Base-by-base conservation (phyloP, 2,329 filamentous ascomycete species). In the Xylariaceae sp. region DNA sequence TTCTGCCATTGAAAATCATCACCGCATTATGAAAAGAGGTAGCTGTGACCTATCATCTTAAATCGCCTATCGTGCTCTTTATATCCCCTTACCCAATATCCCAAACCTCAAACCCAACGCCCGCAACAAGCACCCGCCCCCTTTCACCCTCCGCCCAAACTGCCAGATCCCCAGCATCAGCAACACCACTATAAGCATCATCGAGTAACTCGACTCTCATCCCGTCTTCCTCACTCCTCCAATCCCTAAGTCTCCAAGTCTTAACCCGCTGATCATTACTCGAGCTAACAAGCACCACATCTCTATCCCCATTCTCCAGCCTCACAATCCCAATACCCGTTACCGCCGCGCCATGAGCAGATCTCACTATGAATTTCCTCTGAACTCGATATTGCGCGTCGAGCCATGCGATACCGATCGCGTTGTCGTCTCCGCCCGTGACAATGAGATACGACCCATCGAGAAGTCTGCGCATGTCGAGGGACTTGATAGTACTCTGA, bases 361-460 rank as follows among this genome's bases (percentile, higher is more conserved):
- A 74, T 19, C 72, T 71, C 2, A 86, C 66, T 11, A 78, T 54
- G 39, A 35, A 54, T 48, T 60, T 62, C 41, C 48, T 52, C 17
- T 49, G 47, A 44, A 64, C 35, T 19, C 48, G 51, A 38, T 55
- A 56, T 12, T 36, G 12, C 12, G 33, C 33, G 15, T 36, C 33
- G 12, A 64, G 60, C 36, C 58, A 64, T 32, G 49, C 39, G 7
- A 68, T 48, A 0, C 80, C 85, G 0, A 97, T 67, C 3, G 86
- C 86, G 54, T 94, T 94, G 67, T 97, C 94, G 60, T 99, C 94
- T 18, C 94, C 90, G 22, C 89, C 90, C 0, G 89, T 90, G 5
- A 89, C 66, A 15, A 95, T 63, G 1, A 87, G 53, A 57, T 57
- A 71, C 58, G 45, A 68, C 56, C n/a, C 58, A 59, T 30, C 63